These are phyloP conservation scores for Tolypocladium capitatum DNA, from an alignment of 2,329 filamentous ascomycete genomes.

Conservation along the genomic window DNA sequence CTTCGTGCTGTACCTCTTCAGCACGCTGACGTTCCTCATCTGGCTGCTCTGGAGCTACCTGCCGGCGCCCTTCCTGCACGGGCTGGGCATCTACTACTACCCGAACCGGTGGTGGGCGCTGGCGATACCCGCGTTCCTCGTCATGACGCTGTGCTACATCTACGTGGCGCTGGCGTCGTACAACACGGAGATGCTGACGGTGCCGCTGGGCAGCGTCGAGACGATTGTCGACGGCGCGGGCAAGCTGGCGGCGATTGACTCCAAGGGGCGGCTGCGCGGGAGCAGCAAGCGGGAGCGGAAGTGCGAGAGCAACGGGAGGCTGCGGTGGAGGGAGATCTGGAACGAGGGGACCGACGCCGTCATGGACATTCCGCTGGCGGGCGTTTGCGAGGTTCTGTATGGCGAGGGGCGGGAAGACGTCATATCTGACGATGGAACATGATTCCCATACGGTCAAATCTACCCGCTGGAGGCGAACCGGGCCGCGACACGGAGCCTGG, in stretches of 20 bases:
- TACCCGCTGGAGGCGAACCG: neutral
- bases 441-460: neutral
- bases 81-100: constrained; percentile 91
- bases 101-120: constrained; percentile 97
- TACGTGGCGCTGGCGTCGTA: constrained; percentile 86
- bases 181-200: constrained; percentile 78
- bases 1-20: constrained; percentile 90
- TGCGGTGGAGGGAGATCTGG: constrained; percentile 76
- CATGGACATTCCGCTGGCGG: constrained; percentile 89
- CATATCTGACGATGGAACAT: constrained; percentile 9
- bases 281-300: constrained; percentile 22
- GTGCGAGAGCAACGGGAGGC: constrained; percentile 20
- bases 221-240: constrained; percentile 86
- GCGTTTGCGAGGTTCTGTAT: constrained; percentile 90
- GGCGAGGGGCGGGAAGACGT: constrained; percentile 37
- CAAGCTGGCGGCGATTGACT: constrained; percentile 71
- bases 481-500: neutral
- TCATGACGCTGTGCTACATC: constrained; percentile 80
- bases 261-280: constrained; percentile 41
- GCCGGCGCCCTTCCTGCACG: constrained; percentile 80
- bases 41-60: constrained; percentile 77
- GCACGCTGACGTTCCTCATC: constrained; percentile 63
- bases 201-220: constrained; percentile 67
- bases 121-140: constrained; percentile 79
- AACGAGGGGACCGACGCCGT: constrained; percentile 90